phyloP scores from a whole-genome alignment of 164 flowering plant genomes.

The Cinnamomum micranthum region DNA sequence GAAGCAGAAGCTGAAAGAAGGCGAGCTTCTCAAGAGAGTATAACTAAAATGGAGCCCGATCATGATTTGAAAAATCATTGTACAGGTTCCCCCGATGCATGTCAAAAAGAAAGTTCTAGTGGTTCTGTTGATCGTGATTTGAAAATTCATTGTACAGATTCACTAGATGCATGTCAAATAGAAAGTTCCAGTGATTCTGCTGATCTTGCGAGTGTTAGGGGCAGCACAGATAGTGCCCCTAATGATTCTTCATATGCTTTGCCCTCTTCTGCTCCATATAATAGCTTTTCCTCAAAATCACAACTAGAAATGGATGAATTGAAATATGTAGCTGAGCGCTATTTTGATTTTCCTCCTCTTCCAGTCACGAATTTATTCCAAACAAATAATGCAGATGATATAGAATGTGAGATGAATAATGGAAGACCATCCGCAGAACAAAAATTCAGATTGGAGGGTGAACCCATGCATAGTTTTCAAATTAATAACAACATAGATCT shows the following conservation, averaged over 20 bases:
- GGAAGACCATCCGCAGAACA: slow-evolving; percentile 27
- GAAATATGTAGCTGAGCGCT: slow-evolving; percentile 28
- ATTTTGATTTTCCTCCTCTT: slow-evolving; percentile 65
- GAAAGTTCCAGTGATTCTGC: slow-evolving; percentile 50
- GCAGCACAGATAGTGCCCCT: slow-evolving; percentile 44
- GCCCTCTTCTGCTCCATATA: slow-evolving; percentile 31
- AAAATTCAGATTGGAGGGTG: slow-evolving; percentile 36
- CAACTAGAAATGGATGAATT: slow-evolving; percentile 30
- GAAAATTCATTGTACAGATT: slow-evolving; percentile 39
- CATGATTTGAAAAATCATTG: slow-evolving; percentile 29
- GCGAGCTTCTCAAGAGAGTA: slow-evolving; percentile 34
- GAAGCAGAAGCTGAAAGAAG: slow-evolving; percentile 34
- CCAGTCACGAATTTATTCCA: slow-evolving; percentile 70
- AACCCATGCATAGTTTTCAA: slow-evolving; percentile 66
- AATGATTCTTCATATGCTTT: slow-evolving; percentile 41
- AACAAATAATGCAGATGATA: slow-evolving; percentile 29
- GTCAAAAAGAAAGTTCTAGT: slow-evolving; percentile 43
- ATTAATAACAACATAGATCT: slow-evolving; percentile 67
- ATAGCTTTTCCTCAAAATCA: slow-evolving; percentile 25
- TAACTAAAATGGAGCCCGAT: slow-evolving; percentile 24
- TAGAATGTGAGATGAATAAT: slow-evolving; percentile 20
- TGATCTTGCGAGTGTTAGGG: slow-evolving; percentile 51
- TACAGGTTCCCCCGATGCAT: slow-evolving; percentile 34
- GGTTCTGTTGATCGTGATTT: slow-evolving; percentile 16
- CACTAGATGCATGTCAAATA: slow-evolving; percentile 29